phyloP scores from a whole-genome alignment of 192 early-diverging fungal species.

The Gonapodya sp. region DNA sequence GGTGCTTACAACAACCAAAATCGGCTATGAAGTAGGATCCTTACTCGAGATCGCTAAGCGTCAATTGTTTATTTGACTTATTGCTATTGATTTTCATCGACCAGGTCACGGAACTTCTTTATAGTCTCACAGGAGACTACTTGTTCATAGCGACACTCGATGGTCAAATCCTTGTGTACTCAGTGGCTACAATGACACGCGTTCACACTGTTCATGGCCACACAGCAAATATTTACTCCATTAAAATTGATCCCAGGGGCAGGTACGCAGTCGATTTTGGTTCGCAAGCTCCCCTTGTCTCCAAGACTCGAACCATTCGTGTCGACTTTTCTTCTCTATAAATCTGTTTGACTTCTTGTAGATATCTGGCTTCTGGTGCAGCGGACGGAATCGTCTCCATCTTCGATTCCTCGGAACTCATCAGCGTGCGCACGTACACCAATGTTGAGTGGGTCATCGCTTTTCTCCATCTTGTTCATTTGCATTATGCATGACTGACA shows the following conservation, averaged over 20 bases:
- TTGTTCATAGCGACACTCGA: neutral
- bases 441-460: neutral
- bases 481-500: too few species aligned
- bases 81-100: neutral
- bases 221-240: constrained; percentile 3
- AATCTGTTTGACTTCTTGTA: neutral
- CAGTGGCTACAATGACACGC: neutral
- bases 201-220: neutral
- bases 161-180: neutral
- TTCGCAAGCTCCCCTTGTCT: too few species aligned
- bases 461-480: too few species aligned
- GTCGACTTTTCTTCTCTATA: neutral
- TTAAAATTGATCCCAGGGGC: neutral
- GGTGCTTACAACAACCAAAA: neutral
- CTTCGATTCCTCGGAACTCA: neutral
- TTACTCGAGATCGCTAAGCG: too few species aligned
- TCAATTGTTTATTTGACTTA: too few species aligned
- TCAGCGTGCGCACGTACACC: constrained; percentile 2
- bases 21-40: neutral
- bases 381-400: neutral
- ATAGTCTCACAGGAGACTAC: neutral
- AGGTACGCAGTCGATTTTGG: neutral
- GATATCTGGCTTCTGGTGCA: neutral
- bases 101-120: neutral
- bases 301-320: neutral